phyloP scores from a whole-genome alignment of 208 protist genomes.

The Sergeia podlipaevii region DNA sequence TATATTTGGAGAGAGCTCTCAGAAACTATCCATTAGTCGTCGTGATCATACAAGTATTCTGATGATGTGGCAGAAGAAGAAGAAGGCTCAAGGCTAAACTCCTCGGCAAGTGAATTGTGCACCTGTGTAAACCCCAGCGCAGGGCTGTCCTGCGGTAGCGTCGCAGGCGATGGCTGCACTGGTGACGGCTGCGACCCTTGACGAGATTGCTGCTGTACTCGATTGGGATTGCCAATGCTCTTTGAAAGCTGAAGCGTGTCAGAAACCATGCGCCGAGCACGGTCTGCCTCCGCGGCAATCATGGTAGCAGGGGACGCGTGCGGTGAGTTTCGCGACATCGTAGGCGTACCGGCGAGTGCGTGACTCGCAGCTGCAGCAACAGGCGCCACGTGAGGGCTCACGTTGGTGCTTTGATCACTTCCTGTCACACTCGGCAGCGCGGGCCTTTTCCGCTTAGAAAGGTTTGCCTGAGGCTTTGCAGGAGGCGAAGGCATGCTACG shows the following conservation, averaged over 20 bases:
- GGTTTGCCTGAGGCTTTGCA: too few relatives aligned
- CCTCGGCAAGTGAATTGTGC: conserved; percentile 43
- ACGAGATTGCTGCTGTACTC: neutral
- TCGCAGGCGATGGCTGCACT: neutral
- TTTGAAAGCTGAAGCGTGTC: too few relatives aligned
- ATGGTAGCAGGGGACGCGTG: neutral
- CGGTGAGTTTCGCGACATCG: neutral
- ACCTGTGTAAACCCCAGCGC: conserved; percentile 56
- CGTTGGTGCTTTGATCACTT: too few relatives aligned
- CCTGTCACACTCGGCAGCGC: too few relatives aligned
- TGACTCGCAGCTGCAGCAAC: too few relatives aligned
- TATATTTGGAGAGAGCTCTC: too few relatives aligned
- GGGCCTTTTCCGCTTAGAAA: too few relatives aligned
- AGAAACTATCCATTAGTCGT: too few relatives aligned
- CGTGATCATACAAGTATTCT: conserved; percentile 48
- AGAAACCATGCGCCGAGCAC: too few relatives aligned
- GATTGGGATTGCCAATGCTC: neutral
- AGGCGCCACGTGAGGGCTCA: too few relatives aligned
- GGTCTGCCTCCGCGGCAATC: too few relatives aligned
- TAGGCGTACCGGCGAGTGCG: neutral
- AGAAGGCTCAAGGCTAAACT: conserved; percentile 66
- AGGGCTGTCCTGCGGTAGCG: conserved; percentile 20
- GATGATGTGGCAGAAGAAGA: conserved; percentile 26
- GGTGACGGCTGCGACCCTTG: neutral
- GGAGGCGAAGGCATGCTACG: too few relatives aligned